Evolutionary conservation across 2,329 filamentous ascomycete genomes (phyloP), one percentile per base, ranked within the genome.

Genomic region (Paracamarosporium sp.): DNA sequence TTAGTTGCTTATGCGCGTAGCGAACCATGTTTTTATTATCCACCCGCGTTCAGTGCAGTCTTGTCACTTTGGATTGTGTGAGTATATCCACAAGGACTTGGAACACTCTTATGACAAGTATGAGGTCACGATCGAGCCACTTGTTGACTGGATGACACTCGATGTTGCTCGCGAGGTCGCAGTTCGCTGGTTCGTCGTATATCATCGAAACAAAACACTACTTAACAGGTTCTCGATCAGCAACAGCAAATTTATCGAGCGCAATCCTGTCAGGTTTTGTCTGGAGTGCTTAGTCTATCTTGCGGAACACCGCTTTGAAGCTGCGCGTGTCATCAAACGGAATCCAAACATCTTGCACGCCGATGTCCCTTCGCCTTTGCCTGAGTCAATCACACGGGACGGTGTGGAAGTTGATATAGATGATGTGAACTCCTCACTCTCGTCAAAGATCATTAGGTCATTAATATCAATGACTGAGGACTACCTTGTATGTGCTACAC

Each of bases 221-320:
- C 41, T 53, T 1, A n/a, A 15, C 40, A 25, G 41, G 2, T 38
- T 56, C 13, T 12, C 41, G 25, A 20, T 53, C 22, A 31, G 20
- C 24, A 28, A 28, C 15, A 38, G 22, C 15, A 40, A 15, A 6
- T 52, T 47, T 8, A 45, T 55, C 15, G 50, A 41, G 9, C 45
- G 24, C 6, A 38, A 53, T 1, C 27, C 31, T 4, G 4, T 52
- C 12, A 50, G 36, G 5, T 55, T 57, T n/a, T 64, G 61, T 25
- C 12, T 56, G 6, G 36, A 52, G n/a, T 64, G 61, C 28, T 24
- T 64, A 25, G 11, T 35, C 15, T 56, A 20, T 27, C 38, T 64
- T 8, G 59, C 54, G 53, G 41, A 61, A 9, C 30, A 47, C 11
- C 45, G 59, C 3, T 24, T 52, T 3, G n/a, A 43, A 13, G 50